Evolutionary conservation across 1,284 basidiomycete species (phyloP).

Genomic region (Cutaneotrichosporon sp.): DNA sequence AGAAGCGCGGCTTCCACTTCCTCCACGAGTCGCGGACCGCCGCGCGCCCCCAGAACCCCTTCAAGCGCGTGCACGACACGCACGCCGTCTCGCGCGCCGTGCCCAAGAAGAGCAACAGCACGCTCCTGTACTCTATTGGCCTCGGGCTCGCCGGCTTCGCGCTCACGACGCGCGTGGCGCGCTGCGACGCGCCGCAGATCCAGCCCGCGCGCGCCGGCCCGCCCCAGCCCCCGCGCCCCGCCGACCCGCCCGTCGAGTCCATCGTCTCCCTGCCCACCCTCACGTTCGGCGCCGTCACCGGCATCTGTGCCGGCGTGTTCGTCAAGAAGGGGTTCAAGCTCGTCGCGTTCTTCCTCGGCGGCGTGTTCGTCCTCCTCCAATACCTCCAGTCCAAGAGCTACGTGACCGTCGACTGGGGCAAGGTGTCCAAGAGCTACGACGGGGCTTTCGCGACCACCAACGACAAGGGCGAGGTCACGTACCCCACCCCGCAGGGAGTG

Average conservation of each 20-base stretch:
- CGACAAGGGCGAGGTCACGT: conserved; percentile 57
- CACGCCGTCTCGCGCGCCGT: conserved; percentile 15
- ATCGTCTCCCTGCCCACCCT: conserved; percentile 78
- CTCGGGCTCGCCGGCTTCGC: conserved; percentile 38
- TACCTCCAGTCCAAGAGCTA: conserved; percentile 72
- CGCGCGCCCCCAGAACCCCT: conserved; percentile 16
- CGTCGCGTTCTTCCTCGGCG: conserved; percentile 80
- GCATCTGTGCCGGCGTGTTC: conserved; percentile 88
- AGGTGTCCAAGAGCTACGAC: conserved; percentile 64
- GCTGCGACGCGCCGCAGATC: conserved; percentile 12
- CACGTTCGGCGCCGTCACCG: conserved; percentile 81
- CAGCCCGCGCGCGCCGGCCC: conserved; percentile 3
- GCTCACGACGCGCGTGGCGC: conserved; percentile 16
- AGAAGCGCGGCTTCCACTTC: conserved; percentile 27
- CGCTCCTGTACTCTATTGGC: conserved; percentile 34
- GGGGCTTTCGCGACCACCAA: conserved; percentile 68
- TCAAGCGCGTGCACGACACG: conserved; percentile 20
- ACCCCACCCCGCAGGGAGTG: conserved; percentile 66
- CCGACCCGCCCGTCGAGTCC: conserved; percentile 56
- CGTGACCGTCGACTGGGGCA: conserved; percentile 78
- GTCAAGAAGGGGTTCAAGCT: conserved; percentile 88
- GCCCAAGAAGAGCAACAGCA: conserved; percentile 4
- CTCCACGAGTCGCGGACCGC: conserved; percentile 14
- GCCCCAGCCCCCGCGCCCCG: not conserved
- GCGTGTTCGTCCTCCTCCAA: conserved; percentile 83